Conservation (phyloP, 2,329 filamentous ascomycete species). For the Xylariales sp. region DNA sequence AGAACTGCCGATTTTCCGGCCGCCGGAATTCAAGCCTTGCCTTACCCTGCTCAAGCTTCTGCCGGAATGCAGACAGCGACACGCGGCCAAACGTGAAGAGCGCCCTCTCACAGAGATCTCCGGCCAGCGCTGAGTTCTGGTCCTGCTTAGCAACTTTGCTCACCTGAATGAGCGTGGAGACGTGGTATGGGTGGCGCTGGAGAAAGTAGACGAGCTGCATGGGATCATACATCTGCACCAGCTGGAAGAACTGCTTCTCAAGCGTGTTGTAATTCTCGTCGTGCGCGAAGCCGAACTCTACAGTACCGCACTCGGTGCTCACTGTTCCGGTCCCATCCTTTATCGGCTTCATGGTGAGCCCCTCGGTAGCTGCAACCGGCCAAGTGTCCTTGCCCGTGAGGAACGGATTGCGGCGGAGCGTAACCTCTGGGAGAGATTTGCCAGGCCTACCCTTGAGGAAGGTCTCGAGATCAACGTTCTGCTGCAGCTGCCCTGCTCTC, state of each 20-base stretch:
- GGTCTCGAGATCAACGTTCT: slow-evolving; percentile 54
- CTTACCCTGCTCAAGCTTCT: slow-evolving; percentile 70
- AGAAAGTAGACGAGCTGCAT: slow-evolving; percentile 76
- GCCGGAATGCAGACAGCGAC: slow-evolving; percentile 75
- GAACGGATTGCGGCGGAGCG: slow-evolving; percentile 74
- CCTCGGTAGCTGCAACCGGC: slow-evolving; percentile 74
- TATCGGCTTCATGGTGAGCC: slow-evolving; percentile 72
- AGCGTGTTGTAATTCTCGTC: slow-evolving; percentile 67
- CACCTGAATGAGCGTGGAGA: slow-evolving; percentile 89
- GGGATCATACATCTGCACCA: slow-evolving; percentile 80
- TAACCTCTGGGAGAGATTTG: slow-evolving; percentile 65
- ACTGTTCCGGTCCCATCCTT: slow-evolving; percentile 26
- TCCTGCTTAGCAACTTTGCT: slow-evolving; percentile 91
- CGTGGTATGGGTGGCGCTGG: slow-evolving; percentile 76
- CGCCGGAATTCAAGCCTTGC: slow-evolving; percentile 77
- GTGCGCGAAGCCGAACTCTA: slow-evolving; percentile 76
- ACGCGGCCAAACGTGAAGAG: slow-evolving; percentile 92
- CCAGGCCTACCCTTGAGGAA: slow-evolving; percentile 51
- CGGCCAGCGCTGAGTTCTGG: slow-evolving; percentile 78
- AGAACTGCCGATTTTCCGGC: slow-evolving; percentile 88
- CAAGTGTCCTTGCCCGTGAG: slow-evolving; percentile 84
- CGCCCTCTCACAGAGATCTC: slow-evolving; percentile 84
- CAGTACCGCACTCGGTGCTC: slow-evolving; percentile 42
- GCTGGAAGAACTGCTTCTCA: slow-evolving; percentile 71
- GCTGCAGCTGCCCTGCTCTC: slow-evolving; percentile 29